A percentile compares a stretch with the other conserved stretches of the same genome.
phyloP scores from a whole-genome alignment of 2,329 filamentous ascomycete genomes.

The Trichoderma oligosporum region DNA sequence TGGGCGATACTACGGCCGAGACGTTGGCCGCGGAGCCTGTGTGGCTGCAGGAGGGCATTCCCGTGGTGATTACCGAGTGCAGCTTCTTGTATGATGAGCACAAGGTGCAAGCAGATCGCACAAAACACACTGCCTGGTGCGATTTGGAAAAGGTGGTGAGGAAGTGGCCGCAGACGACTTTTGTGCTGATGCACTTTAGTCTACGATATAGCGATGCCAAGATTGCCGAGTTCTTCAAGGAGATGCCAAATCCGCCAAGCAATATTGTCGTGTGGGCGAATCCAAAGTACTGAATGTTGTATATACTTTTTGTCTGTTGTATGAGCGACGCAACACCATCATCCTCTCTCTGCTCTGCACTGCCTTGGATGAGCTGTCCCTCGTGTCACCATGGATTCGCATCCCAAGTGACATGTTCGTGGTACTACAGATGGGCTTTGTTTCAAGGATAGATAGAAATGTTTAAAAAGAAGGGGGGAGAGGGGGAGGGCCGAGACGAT shows the following conservation, averaged over 20 bases:
- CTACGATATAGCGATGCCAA: conserved; percentile 42
- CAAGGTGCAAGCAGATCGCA: conserved; percentile 41
- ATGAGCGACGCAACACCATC: not conserved
- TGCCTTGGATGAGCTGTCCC: conserved; percentile 3
- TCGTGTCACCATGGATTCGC: conserved; percentile 4
- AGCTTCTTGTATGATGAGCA: conserved; percentile 46
- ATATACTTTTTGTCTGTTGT: no score
- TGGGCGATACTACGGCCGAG: conserved; percentile 45
- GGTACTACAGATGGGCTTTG: not conserved
- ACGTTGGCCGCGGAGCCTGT: conserved; percentile 38
- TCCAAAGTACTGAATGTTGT: conserved; percentile 30
- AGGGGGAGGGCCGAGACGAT: no score
- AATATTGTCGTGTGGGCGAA: conserved; percentile 50
- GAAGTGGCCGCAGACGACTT: conserved; percentile 41
- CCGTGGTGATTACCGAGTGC: conserved; percentile 49
- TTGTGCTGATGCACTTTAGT: conserved; percentile 48
- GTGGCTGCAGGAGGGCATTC: conserved; percentile 39
- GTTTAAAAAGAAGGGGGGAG: no score
- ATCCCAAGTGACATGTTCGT: not conserved
- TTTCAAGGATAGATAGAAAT: not conserved
- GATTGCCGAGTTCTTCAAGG: conserved; percentile 40
- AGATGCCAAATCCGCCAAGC: conserved; percentile 35
- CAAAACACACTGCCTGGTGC: conserved; percentile 46
- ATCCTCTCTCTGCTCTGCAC: not conserved
- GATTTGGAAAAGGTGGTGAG: conserved; percentile 44